Percentiles rank a stretch among this genome's conserved stretches.
phyloP scores from a whole-genome alignment of 805 yeast species.

The Ogataea trehalophila region DNA sequence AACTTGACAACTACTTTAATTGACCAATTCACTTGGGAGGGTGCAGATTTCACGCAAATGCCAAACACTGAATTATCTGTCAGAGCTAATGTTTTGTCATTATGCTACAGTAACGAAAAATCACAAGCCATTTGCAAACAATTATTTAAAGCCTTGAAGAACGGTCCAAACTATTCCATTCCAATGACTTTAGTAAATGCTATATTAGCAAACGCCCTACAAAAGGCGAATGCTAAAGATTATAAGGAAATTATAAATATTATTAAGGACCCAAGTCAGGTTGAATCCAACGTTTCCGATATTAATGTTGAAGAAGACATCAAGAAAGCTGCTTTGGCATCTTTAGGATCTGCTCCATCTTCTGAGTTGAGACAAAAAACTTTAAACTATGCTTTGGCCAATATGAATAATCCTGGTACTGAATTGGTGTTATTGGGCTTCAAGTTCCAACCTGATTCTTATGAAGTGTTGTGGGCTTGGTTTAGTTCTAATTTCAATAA shows the following conservation, averaged over 20 bases:
- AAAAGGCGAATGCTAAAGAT: slow-evolving; percentile 35
- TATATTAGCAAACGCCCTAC: slow-evolving; percentile 30
- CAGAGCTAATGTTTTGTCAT: slow-evolving; percentile 38
- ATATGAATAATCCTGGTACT: slow-evolving; percentile 49
- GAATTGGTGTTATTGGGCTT: slow-evolving; percentile 58
- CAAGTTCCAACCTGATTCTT: slow-evolving; percentile 31
- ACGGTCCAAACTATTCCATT: slow-evolving; percentile 47
- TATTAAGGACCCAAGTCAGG: slow-evolving; percentile 44
- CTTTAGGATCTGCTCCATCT: slow-evolving; percentile 47
- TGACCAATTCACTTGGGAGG: slow-evolving; percentile 36
- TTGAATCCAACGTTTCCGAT: slow-evolving; percentile 33
- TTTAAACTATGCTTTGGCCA: slow-evolving; percentile 51
- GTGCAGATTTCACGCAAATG: slow-evolving; percentile 18
- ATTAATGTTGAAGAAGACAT: slow-evolving; percentile 30
- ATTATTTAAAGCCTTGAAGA: slow-evolving; percentile 44
- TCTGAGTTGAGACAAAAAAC: slow-evolving; percentile 46
- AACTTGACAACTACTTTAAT: slow-evolving; percentile 18
- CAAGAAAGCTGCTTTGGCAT: slow-evolving; percentile 51
- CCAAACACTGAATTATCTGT: slow-evolving; percentile 37
- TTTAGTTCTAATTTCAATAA: slow-evolving; percentile 44
- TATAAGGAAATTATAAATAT: slow-evolving; percentile 57
- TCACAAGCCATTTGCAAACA: slow-evolving; percentile 32
- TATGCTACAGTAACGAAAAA: slow-evolving; percentile 29
- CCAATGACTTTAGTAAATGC: slow-evolving; percentile 49
- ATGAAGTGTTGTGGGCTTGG: slow-evolving; percentile 50